Base-by-base conservation (phyloP, 192 early-diverging fungal species). In the Linnemannia exigua region DNA sequence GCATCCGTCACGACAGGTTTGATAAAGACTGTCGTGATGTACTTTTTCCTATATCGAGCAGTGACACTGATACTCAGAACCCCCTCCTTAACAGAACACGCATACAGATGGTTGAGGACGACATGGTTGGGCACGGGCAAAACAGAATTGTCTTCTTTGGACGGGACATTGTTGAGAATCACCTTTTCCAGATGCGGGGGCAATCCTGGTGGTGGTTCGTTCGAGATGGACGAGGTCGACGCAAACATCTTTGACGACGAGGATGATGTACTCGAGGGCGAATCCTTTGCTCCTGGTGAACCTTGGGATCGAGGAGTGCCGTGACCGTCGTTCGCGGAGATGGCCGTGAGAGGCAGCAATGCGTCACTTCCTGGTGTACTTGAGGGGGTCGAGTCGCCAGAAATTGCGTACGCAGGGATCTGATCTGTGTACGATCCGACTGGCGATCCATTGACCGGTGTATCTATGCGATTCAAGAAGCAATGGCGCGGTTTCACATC, bases 131-230 rank as follows among this genome's bases (percentile, higher is more conserved):
- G 98, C 31, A 96, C 95, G 0, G 96, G 96, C 19, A 99, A 86
- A 8, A 95, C 90, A 11, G 88, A 88, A 79, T 94, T 95, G 84
- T 99, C 98, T 76, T 97, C 94, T 35, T 91, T 90, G 31, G 93
- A 92, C 37, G 93, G 86, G 8, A 91, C 88, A 66, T 90, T 92
- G 87, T 99, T 99, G 17, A 99, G 88, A 77, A 99, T 87, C 16
- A 99, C 98, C 79, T 96, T 95, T 85, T 98, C 95, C 50, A 98
- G 86, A 80, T 99, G 98, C 5, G 97, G 96, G 12, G 98, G 98
- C 19, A 99, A 89, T 36, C 94, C 88, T 38, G 98, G 98, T 14
- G 95, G 95, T 38, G 96, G 95, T 46, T 87, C 84, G 36, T 71
- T 77, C 20, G 88, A 75, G 52, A 84, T 71, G 15, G 81, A 72